These are phyloP conservation scores for Lenwebbia sp. DNA, from an alignment of 345 rosid species.

Conservation along the genomic window DNA sequence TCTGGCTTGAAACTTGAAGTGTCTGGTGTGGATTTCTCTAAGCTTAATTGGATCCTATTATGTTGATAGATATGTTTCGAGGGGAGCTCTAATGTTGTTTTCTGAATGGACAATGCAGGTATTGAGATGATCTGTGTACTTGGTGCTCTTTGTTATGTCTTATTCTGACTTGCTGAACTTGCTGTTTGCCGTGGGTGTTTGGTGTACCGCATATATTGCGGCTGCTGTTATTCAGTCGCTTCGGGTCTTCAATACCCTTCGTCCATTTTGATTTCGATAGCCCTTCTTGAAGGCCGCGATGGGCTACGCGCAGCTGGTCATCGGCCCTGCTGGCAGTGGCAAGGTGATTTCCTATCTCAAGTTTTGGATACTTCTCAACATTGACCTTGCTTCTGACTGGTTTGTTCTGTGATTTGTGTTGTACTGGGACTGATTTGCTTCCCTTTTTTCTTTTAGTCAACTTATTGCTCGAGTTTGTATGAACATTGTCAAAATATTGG, in stretches of 20 bases:
- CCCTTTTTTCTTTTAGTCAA: conserved; percentile 38
- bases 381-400: background rate
- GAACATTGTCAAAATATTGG: conserved; percentile 59
- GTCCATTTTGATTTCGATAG: conserved; percentile 11
- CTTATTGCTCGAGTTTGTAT: conserved; percentile 75
- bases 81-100: background rate
- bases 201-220: conserved; percentile 74
- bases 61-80: background rate
- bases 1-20: background rate
- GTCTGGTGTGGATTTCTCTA: background rate
- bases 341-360: conserved; percentile 27
- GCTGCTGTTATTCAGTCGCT: conserved; percentile 60
- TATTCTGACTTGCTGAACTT: conserved; percentile 34
- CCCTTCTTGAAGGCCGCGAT: conserved; percentile 5
- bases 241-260: conserved; percentile 41
- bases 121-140: background rate
- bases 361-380: background rate
- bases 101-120: background rate
- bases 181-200: conserved; percentile 55
- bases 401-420: background rate
- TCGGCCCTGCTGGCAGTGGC: conserved; percentile 82
- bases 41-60: background rate
- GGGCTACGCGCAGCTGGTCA: conserved; percentile 88
- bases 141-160: conserved; percentile 30
- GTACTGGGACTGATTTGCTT: background rate